phyloP scores from a whole-genome alignment of 176 grass and related monocot species.

The Saccharum spontaneum region DNA sequence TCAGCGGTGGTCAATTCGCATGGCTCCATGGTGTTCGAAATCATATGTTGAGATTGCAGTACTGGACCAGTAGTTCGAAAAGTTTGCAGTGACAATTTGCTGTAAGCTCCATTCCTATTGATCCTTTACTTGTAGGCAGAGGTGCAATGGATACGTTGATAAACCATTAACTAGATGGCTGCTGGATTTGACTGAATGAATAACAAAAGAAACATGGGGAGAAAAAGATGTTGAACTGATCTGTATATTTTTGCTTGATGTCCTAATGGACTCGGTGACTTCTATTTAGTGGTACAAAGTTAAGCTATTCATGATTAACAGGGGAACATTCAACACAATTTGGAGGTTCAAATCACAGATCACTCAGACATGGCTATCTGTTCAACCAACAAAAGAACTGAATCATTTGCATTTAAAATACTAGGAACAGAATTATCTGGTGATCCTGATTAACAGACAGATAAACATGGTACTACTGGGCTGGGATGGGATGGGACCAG shows the following conservation, averaged over 20 bases:
- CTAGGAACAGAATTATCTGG: background rate
- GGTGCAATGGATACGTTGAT: background rate
- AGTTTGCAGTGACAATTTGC: background rate
- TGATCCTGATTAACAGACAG: background rate
- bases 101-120: background rate
- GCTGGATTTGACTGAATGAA: background rate
- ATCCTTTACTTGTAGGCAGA: background rate
- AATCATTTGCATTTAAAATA: too few relatives aligned
- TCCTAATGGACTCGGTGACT: background rate
- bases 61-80: background rate
- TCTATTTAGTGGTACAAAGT: background rate
- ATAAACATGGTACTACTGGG: background rate
- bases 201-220: background rate
- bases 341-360: too few relatives aligned
- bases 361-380: too few relatives aligned
- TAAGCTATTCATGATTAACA: background rate
- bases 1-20: conserved; percentile 58
- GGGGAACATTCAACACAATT: too few relatives aligned
- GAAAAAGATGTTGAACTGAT: background rate
- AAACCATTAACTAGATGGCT: background rate
- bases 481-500: background rate
- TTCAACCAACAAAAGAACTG: too few relatives aligned
- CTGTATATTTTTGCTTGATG: background rate
- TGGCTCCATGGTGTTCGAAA: conserved; percentile 62
- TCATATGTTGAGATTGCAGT: conserved; percentile 45